phyloP scores from a whole-genome alignment of 148 eudicot species.

The Chenopodium quinoa region DNA sequence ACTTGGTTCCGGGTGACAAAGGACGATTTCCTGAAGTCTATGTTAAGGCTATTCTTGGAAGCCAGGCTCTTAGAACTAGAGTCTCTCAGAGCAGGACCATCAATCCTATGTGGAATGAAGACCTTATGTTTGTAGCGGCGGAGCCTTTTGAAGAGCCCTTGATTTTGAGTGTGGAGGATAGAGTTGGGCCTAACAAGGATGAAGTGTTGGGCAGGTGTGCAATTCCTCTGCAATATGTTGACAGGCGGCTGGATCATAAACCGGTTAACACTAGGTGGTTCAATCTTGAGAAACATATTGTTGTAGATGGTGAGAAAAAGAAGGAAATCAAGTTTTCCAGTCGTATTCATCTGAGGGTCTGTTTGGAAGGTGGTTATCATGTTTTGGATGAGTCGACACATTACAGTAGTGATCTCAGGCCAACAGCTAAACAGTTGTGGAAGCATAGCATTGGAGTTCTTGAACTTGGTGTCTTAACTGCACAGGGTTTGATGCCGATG shows the following conservation, averaged over 20 bases:
- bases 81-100: slow-evolving; percentile 48
- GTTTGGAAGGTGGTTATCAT: slow-evolving; percentile 67
- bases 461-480: slow-evolving; percentile 55
- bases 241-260: slow-evolving; percentile 53
- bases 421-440: slow-evolving; percentile 67
- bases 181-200: slow-evolving; percentile 45
- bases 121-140: slow-evolving; percentile 67
- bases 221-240: slow-evolving; percentile 45
- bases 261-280: slow-evolving; percentile 48
- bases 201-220: slow-evolving; percentile 44
- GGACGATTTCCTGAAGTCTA: slow-evolving; percentile 55
- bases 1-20: slow-evolving; percentile 45
- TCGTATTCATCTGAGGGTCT: slow-evolving; percentile 53
- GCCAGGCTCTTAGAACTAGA: slow-evolving; percentile 50
- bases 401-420: slow-evolving; percentile 61
- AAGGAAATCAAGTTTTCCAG: slow-evolving; percentile 55
- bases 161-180: slow-evolving; percentile 54
- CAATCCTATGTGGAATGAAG: slow-evolving; percentile 77
- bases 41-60: slow-evolving; percentile 60
- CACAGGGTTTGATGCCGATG: slow-evolving; percentile 61
- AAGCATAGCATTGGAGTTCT: slow-evolving; percentile 60
- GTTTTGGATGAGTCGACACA: slow-evolving; percentile 65
- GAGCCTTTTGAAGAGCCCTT: slow-evolving; percentile 71
- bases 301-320: slow-evolving; percentile 55
- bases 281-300: slow-evolving; percentile 48